Base-by-base conservation (phyloP, 768 basidiomycete genomes). In the Tulasnella sp. region DNA sequence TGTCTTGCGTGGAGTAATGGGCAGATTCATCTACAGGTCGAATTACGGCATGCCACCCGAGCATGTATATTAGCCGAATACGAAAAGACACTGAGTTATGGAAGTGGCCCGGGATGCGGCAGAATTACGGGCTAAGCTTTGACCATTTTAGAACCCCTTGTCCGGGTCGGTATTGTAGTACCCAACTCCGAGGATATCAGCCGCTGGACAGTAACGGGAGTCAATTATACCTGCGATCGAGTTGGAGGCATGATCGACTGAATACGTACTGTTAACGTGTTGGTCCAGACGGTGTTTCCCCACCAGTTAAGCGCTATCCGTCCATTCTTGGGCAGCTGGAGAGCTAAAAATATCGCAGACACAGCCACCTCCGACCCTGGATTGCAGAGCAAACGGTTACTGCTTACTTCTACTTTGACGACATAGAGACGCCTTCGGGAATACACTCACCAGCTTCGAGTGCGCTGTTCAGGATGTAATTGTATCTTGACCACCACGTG, bases 401-500 rank as follows among this genome's bases (percentile, higher is more conserved):
- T 34, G 12, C 38, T 22, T 37, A 8, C 29, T 29, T 31, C 8
- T 36, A 39, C 29, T n/a, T 52, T 67, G n/a, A 38, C 22, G 40
- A 45, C 11, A 29, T 37, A n/a, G 15, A 39, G n/a, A 19, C 7
- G 25, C 22, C 2, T 19, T 52, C n/a, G 37, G 34, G 58, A 64
- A 4, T 80, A 80, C 15, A 85, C 78, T 29, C 31, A 8, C 84
- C 86, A 1, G 84, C 80, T 75, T 86, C 86, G 67, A 87, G 79
- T 0, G 82, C 86, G 0, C 85, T 84, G 9, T 83, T 83, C 1
- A 86, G 81, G 36, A 86, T 81, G 78, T 86, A 87, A 77, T 86
- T 87, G 83, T 84, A 87, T 83, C 86, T 86, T 19, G 84, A 84
- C 86, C 86, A 87, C 86, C 85, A 86, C 4, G 82, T 82, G 79